Conservation (phyloP, 2,329 filamentous ascomycete species). For the Immersiporthe knoxdaviesiana region DNA sequence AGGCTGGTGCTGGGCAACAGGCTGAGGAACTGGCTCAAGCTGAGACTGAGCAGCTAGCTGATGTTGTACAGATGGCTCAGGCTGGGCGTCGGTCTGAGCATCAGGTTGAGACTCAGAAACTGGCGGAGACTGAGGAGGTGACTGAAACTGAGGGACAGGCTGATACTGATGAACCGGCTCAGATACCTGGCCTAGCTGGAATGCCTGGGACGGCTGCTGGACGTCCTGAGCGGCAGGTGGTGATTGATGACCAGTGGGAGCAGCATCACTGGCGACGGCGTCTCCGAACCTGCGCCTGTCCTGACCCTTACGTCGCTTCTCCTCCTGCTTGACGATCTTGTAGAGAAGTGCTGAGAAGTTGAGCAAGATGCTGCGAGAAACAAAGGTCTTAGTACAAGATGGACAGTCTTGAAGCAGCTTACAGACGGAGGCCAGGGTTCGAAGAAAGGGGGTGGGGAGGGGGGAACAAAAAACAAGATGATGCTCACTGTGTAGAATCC, state of each 20-base stretch:
- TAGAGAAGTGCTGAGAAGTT: conserved; percentile 24
- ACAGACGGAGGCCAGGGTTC: no score
- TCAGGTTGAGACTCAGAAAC: no score
- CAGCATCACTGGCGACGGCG: background rate
- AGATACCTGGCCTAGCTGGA: background rate
- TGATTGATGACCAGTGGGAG: background rate
- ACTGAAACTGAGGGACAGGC: background rate
- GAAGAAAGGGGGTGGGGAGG: background rate
- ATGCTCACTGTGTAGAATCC: conserved; percentile 23
- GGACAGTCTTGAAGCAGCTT: no score
- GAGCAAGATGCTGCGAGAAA: conserved; percentile 18
- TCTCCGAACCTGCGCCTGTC: background rate
- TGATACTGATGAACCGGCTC: background rate
- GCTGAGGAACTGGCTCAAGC: no score
- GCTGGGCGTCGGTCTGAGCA: no score
- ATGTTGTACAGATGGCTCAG: no score
- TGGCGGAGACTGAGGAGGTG: background rate
- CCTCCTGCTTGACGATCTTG: conserved; percentile 26
- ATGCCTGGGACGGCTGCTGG: background rate
- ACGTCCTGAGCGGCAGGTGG: background rate
- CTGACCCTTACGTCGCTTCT: conserved; percentile 21
- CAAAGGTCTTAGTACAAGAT: background rate
- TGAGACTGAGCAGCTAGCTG: no score
- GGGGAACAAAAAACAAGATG: no score
- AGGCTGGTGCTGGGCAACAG: no score